phyloP scores from a whole-genome alignment of 1,139 yeast species.

The Suhomyces wounanorum region DNA sequence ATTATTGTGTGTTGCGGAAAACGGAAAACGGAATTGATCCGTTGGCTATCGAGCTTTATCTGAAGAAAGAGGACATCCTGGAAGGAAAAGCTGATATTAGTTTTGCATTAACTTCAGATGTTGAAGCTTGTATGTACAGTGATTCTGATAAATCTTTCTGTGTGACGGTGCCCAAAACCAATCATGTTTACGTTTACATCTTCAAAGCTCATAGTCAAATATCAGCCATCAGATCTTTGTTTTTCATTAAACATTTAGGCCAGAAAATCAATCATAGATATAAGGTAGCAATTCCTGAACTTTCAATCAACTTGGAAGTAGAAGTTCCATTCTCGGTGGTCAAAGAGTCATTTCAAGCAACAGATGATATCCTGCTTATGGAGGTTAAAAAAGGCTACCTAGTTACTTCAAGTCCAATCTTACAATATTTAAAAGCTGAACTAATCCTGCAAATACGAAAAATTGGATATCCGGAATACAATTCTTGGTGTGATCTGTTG shows the following conservation, averaged over 20 bases:
- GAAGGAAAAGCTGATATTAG: slow-evolving; percentile 27
- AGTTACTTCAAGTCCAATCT: slow-evolving; percentile 31
- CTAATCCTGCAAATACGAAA: slow-evolving; percentile 20
- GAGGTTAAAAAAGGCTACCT: slow-evolving; percentile 35
- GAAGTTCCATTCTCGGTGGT: slow-evolving; percentile 35
- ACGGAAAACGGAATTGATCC: slow-evolving; percentile 53
- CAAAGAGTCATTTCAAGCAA: slow-evolving; percentile 16
- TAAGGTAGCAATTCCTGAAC: slow-evolving; percentile 52
- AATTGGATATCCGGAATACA: slow-evolving; percentile 13
- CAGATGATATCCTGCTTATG: slow-evolving; percentile 16
- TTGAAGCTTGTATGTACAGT: slow-evolving; percentile 58
- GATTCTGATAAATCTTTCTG: slow-evolving; percentile 69
- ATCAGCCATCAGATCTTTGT: slow-evolving; percentile 63
- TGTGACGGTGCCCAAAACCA: slow-evolving; percentile 39
- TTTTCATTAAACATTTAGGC: slow-evolving; percentile 52
- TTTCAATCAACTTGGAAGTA: slow-evolving; percentile 48
- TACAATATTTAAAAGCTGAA: slow-evolving; percentile 34
- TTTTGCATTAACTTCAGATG: slow-evolving; percentile 23
- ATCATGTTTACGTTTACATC: slow-evolving; percentile 46
- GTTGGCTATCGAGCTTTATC: slow-evolving; percentile 62
- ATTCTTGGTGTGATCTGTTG: slow-evolving; percentile 22
- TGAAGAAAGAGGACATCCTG: slow-evolving; percentile 35
- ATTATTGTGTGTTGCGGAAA: slow-evolving; percentile 63
- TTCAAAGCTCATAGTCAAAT: slow-evolving; percentile 54
- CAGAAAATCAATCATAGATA: slow-evolving; percentile 27